Percentiles rank a stretch among this genome's conserved stretches.
These are phyloP conservation scores for Crithidia thermophila DNA, from an alignment of 208 protist species.

Conservation along the genomic window DNA sequence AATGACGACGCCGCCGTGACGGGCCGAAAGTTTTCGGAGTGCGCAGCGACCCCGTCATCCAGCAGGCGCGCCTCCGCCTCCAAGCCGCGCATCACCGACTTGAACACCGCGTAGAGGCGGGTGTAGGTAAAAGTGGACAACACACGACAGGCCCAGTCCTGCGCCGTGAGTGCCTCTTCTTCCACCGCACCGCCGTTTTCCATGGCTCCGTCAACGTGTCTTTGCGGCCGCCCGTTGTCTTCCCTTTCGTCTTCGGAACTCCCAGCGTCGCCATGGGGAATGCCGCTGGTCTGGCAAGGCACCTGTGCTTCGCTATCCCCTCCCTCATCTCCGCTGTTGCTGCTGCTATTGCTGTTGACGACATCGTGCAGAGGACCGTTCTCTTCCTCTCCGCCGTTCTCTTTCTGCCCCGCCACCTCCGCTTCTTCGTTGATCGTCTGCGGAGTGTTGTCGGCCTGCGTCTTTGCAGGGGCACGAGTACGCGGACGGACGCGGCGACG, in stretches of 20 bases:
- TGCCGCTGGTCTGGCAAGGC: no score
- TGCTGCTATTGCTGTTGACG: no score
- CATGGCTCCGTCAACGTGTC: background rate
- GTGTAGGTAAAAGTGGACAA: constrained; percentile 27
- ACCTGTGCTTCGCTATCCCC: no score
- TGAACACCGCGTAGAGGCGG: constrained; percentile 26
- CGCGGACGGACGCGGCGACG: constrained; percentile 39
- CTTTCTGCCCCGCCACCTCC: no score
- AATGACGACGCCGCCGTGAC: no score
- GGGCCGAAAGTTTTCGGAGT: no score
- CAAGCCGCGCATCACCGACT: constrained; percentile 29
- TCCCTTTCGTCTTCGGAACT: no score
- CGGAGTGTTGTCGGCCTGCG: background rate
- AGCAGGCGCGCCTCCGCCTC: constrained; percentile 24
- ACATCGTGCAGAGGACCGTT: no score
- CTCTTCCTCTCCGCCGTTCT: no score
- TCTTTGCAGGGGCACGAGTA: background rate
- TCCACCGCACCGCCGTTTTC: background rate
- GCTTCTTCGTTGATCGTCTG: background rate
- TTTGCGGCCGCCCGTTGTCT: background rate
- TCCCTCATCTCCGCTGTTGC: no score
- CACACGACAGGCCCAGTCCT: constrained; percentile 21
- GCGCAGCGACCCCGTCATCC: background rate
- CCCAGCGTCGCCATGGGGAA: no score
- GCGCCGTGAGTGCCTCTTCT: background rate